phyloP scores from a whole-genome alignment of 179 eudicot species.

The Sideroxylon spinosum region DNA sequence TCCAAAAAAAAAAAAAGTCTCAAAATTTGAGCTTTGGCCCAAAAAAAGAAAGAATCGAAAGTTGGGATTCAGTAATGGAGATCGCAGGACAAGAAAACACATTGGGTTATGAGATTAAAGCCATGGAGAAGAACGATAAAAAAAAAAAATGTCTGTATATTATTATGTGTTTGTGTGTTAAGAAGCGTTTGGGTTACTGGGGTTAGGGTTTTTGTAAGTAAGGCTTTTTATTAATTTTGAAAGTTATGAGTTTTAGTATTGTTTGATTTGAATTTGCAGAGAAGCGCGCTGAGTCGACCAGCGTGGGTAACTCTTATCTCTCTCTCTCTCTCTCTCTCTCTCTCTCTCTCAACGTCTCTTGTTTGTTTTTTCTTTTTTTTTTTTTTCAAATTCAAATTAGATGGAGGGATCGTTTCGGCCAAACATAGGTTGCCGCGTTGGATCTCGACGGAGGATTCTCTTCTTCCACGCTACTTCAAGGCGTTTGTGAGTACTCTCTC shows the following conservation, averaged over 20 bases:
- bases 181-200: neutral
- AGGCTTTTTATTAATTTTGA: neutral
- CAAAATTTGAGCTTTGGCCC: neutral
- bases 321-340: neutral
- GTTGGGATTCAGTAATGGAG: neutral
- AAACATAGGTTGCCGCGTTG: no score
- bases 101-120: neutral
- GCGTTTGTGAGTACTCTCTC: no score
- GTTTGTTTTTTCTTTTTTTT: no score
- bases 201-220: slow-evolving; percentile 4
- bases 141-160: neutral
- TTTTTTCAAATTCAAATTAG: no score
- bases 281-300: slow-evolving; percentile 6
- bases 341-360: neutral
- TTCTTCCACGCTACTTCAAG: no score
- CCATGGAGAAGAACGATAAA: neutral
- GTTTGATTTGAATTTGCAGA: neutral
- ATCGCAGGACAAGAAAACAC: neutral
- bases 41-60: neutral
- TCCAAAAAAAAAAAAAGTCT: neutral
- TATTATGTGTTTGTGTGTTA: neutral
- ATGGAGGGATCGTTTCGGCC: no score
- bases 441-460: no score
- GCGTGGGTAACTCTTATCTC: neutral
- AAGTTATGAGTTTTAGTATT: neutral